phyloP scores from a whole-genome alignment of 164 flowering plant species.

The Nymphaea colorata region DNA sequence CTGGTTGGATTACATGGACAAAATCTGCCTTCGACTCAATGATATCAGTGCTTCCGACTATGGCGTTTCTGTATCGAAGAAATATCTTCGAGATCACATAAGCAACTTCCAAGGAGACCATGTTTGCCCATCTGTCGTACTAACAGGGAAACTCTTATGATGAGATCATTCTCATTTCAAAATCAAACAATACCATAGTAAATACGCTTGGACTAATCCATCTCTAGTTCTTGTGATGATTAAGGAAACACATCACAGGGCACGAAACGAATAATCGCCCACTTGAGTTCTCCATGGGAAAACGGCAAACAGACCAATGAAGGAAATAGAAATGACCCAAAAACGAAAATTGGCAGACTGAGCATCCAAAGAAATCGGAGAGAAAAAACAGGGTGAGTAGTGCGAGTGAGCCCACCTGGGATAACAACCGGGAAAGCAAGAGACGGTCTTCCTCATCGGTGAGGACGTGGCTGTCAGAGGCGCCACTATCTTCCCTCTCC shows the following conservation, averaged over 20 bases:
- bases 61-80: too few species aligned
- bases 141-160: too few species aligned
- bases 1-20: too few species aligned
- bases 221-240: too few species aligned
- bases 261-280: background rate
- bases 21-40: too few species aligned
- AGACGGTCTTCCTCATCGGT: background rate
- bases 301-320: background rate
- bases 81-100: too few species aligned
- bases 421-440: background rate
- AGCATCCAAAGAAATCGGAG: background rate
- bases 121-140: too few species aligned
- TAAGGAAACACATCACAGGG: background rate
- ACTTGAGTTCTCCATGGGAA: background rate
- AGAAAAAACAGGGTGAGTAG: background rate
- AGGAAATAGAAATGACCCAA: background rate
- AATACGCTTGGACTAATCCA: too few species aligned
- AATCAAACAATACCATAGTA: too few species aligned
- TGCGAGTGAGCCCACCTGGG: constrained; percentile 1
- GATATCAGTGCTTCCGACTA: too few species aligned
- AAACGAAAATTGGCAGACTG: background rate
- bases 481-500: background rate
- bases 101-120: too few species aligned
- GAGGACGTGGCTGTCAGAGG: background rate
- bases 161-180: too few species aligned